Conservation (phyloP, 2,329 filamentous ascomycete species). For the Cytospora leucostoma region DNA sequence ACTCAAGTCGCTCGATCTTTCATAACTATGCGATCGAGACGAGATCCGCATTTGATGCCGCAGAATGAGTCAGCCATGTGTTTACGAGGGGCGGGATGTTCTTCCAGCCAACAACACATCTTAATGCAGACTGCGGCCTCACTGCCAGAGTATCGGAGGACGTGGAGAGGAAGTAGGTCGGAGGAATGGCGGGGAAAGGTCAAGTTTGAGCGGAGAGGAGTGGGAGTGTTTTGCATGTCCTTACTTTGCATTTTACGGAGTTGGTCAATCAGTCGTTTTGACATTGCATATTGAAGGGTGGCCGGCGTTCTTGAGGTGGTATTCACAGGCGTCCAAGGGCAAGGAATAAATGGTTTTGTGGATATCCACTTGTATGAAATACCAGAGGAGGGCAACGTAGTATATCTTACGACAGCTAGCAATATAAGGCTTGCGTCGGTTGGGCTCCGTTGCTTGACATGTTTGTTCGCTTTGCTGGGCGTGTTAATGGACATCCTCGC, state of each 20-base stretch:
- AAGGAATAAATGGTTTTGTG: not conserved
- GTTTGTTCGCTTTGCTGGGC: too few species aligned
- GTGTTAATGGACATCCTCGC: too few species aligned
- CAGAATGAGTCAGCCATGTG: not conserved
- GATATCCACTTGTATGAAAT: not conserved
- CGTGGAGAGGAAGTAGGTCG: not conserved
- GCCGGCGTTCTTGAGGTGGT: conserved; percentile 14
- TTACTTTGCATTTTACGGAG: conserved; percentile 18
- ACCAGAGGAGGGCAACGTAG: not conserved
- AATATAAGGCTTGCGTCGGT: not conserved
- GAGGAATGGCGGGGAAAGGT: not conserved
- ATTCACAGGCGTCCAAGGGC: not conserved
- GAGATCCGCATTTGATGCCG: not conserved
- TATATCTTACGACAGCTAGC: not conserved
- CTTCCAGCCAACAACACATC: not conserved
- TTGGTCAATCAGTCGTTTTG: conserved; percentile 13
- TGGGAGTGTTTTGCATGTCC: conserved; percentile 4
- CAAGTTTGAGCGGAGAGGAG: not conserved
- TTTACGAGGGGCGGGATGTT: too few species aligned
- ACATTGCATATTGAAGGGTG: conserved; percentile 18
- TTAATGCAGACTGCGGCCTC: not conserved
- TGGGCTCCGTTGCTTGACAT: not conserved
- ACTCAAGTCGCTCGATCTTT: not conserved
- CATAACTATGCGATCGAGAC: not conserved
- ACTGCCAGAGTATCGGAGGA: not conserved